phyloP scores from a whole-genome alignment of 257 asterid genomes.

The Fraxinus pennsylvanica region DNA sequence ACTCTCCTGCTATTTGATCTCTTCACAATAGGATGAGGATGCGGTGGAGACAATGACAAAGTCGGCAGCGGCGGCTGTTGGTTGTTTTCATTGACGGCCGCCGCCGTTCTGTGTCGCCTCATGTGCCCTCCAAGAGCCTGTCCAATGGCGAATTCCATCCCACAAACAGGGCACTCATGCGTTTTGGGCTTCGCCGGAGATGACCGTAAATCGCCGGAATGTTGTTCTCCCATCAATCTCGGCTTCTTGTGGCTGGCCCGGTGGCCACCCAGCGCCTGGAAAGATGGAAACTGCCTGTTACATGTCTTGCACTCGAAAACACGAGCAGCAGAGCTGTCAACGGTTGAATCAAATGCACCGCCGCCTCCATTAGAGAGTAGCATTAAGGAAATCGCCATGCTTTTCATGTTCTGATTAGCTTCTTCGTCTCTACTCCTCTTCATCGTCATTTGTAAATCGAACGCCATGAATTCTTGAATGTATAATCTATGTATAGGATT shows the following conservation, averaged over 20 bases:
- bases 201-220: background rate
- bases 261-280: conserved; percentile 52
- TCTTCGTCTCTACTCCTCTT: conserved; percentile 38
- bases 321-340: background rate
- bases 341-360: background rate
- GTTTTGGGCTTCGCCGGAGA: conserved; percentile 35
- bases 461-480: conserved; percentile 10
- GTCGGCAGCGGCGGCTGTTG: background rate
- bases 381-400: conserved; percentile 46
- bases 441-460: conserved; percentile 13
- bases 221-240: conserved; percentile 23
- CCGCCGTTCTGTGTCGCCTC: conserved; percentile 37
- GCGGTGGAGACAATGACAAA: background rate
- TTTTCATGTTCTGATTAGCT: conserved; percentile 18
- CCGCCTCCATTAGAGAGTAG: conserved; percentile 32
- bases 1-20: conserved; percentile 25
- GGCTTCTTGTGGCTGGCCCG: conserved; percentile 49
- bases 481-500: conserved; percentile 6
- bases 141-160: conserved; percentile 39
- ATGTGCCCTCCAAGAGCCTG: conserved; percentile 53
- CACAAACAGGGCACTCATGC: conserved; percentile 46
- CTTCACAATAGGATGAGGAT: conserved; percentile 6
- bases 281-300: conserved; percentile 39
- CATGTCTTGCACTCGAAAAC: conserved; percentile 52
- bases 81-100: background rate